Conservation (phyloP, 2,329 filamentous ascomycete species). For the Alternaria sp. region DNA sequence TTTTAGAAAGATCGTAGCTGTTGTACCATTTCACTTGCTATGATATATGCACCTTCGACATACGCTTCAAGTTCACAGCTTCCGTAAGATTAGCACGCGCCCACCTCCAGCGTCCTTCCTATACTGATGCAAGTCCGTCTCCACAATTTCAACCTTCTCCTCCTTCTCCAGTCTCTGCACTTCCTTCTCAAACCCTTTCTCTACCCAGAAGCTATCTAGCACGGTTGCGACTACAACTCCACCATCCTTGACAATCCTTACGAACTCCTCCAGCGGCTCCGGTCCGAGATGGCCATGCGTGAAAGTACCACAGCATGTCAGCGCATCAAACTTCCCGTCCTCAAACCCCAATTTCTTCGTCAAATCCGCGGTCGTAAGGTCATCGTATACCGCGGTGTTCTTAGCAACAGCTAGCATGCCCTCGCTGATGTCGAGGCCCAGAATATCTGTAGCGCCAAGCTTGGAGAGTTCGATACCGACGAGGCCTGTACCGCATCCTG, state of each 20-base stretch:
- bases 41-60: not conserved
- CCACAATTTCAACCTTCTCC: slow-evolving; percentile 47
- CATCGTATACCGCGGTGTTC: slow-evolving; percentile 56
- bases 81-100: slow-evolving; percentile 12
- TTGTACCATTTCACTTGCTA: not conserved
- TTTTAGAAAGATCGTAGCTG: rapidly evolving
- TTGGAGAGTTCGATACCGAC: slow-evolving; percentile 57
- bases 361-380: slow-evolving; percentile 56
- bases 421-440: slow-evolving; percentile 60
- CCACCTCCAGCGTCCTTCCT: slow-evolving; percentile 33
- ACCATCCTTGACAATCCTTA: slow-evolving; percentile 55
- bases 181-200: slow-evolving; percentile 56
- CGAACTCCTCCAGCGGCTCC: slow-evolving; percentile 55
- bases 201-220: slow-evolving; percentile 58
- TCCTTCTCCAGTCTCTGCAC: slow-evolving; percentile 49
- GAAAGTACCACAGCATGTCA: slow-evolving; percentile 62
- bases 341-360: slow-evolving; percentile 51
- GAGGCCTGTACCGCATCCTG: slow-evolving; percentile 64
- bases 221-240: slow-evolving; percentile 61
- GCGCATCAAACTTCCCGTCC: slow-evolving; percentile 56
- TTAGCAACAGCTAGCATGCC: slow-evolving; percentile 62
- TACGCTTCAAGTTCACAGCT: not conserved
- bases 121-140: slow-evolving; percentile 40
- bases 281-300: slow-evolving; percentile 64
- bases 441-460: slow-evolving; percentile 54